Conservation (phyloP, 2,329 filamentous ascomycete genomes). For the Monilinia vaccinii-corymbosi region DNA sequence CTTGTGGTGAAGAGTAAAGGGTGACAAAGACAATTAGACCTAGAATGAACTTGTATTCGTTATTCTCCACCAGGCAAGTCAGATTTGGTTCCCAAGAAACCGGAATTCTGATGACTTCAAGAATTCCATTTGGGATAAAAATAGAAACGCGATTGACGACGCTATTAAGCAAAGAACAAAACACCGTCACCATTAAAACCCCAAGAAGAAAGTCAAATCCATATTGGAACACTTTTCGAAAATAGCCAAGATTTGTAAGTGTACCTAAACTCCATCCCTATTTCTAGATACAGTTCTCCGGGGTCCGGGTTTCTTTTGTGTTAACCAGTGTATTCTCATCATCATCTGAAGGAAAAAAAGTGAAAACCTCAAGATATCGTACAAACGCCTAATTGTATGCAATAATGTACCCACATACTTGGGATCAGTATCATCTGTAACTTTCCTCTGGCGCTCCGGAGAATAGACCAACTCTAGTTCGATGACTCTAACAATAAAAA, state of each 20-base stretch:
- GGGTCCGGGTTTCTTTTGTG: conserved; percentile 15
- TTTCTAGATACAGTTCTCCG: conserved; percentile 23
- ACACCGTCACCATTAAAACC: background rate
- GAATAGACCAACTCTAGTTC: conserved; percentile 68
- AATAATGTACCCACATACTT: conserved; percentile 12
- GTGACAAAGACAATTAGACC: background rate
- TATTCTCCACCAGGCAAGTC: background rate
- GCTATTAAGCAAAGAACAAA: background rate
- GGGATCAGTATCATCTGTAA: conserved; percentile 19
- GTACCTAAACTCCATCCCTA: conserved; percentile 23
- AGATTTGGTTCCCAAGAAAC: background rate
- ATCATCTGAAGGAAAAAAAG: conserved; percentile 18
- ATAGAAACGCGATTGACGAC: background rate
- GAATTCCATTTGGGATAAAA: background rate
- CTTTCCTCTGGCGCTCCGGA: conserved; percentile 57
- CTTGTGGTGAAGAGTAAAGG: background rate
- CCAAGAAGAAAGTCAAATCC: background rate
- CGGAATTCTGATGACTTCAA: background rate
- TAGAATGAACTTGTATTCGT: background rate
- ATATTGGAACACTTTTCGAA: conserved; percentile 7
- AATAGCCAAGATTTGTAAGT: conserved; percentile 21
- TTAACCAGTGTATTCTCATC: conserved; percentile 21
- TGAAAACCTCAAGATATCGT: conserved; percentile 24
- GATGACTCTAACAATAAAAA: conserved; percentile 53
- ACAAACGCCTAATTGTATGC: conserved; percentile 22